Evolutionary conservation across 371 early-diverging fungal species (phyloP).

Genomic region (Apophysomyces trapeziformis): DNA sequence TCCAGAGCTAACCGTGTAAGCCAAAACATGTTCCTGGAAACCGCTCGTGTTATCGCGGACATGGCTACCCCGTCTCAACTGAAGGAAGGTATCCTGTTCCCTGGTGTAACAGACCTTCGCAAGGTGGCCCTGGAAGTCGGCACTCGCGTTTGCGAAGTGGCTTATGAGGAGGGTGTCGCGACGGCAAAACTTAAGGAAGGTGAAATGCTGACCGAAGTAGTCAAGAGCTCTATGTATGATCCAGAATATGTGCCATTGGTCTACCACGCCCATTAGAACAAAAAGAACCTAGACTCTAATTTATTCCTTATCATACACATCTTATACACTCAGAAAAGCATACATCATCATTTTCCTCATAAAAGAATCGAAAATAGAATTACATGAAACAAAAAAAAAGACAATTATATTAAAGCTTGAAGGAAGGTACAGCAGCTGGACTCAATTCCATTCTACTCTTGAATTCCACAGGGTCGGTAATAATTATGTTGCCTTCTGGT

Average conservation of each 20-base stretch:
- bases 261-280: slow-evolving; percentile 29
- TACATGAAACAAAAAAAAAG: not conserved
- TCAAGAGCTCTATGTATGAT: slow-evolving; percentile 55
- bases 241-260: slow-evolving; percentile 68
- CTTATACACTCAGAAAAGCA: not conserved
- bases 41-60: slow-evolving; percentile 62
- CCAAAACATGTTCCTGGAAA: slow-evolving; percentile 64
- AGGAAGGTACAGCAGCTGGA: slow-evolving; percentile 52
- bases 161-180: slow-evolving; percentile 59
- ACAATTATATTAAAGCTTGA: slow-evolving; percentile 22
- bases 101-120: slow-evolving; percentile 58
- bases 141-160: slow-evolving; percentile 64
- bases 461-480: slow-evolving; percentile 55
- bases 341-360: slow-evolving; percentile 6
- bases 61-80: slow-evolving; percentile 62
- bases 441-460: slow-evolving; percentile 60
- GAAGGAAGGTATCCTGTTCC: slow-evolving; percentile 64
- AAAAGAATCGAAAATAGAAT: slow-evolving; percentile 13
- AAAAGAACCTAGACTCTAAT: not conserved
- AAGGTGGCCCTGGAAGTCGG: slow-evolving; percentile 60
- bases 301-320: not conserved
- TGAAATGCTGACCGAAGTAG: slow-evolving; percentile 50
- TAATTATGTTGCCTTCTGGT: slow-evolving; percentile 44
- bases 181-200: slow-evolving; percentile 51
- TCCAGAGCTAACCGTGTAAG: slow-evolving; percentile 61